Percentiles rank a stretch among this genome's conserved stretches.
Conservation (phyloP, 1,284 basidiomycete species). For the Mycosarcoma mackinlayi region DNA sequence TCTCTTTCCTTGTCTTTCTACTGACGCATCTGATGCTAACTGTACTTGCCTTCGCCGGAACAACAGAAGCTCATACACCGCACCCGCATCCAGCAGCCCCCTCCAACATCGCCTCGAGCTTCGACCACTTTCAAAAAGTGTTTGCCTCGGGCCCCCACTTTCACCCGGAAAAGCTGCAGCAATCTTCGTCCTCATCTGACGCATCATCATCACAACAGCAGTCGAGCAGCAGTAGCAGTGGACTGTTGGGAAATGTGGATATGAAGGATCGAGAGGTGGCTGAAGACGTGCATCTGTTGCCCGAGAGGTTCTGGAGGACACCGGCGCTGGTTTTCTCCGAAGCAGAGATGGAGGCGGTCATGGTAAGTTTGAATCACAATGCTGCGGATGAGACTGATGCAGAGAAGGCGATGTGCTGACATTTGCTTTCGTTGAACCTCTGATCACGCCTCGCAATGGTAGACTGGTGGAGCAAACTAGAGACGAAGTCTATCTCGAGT, state of each 20-base stretch:
- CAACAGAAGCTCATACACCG: constrained; percentile 55
- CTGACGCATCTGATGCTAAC: not conserved
- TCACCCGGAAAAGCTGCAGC: constrained; percentile 57
- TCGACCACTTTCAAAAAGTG: constrained; percentile 61
- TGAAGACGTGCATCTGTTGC: constrained; percentile 45
- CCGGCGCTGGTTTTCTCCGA: constrained; percentile 48
- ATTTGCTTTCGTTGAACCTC: not conserved
- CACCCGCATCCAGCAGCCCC: constrained; percentile 66
- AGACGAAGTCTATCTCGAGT: too few species aligned
- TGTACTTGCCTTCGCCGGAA: not conserved
- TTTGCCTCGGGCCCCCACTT: constrained; percentile 64
- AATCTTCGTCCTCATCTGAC: constrained; percentile 4
- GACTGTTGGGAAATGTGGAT: constrained; percentile 15
- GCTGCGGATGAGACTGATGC: not conserved
- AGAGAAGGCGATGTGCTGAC: too few species aligned
- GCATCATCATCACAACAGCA: not conserved
- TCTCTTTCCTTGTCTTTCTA: not conserved
- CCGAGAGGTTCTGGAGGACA: constrained; percentile 64
- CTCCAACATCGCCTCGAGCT: constrained; percentile 44
- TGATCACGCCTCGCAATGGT: too few species aligned
- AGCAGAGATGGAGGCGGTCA: constrained; percentile 65
- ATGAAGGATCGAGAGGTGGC: constrained; percentile 38
- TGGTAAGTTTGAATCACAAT: constrained; percentile 43
- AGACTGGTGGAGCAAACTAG: constrained; percentile 42
- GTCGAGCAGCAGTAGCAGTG: constrained; percentile 3